Evolutionary conservation across 1,284 basidiomycete genomes (phyloP).

Genomic region (Austroboletus rostrupii): DNA sequence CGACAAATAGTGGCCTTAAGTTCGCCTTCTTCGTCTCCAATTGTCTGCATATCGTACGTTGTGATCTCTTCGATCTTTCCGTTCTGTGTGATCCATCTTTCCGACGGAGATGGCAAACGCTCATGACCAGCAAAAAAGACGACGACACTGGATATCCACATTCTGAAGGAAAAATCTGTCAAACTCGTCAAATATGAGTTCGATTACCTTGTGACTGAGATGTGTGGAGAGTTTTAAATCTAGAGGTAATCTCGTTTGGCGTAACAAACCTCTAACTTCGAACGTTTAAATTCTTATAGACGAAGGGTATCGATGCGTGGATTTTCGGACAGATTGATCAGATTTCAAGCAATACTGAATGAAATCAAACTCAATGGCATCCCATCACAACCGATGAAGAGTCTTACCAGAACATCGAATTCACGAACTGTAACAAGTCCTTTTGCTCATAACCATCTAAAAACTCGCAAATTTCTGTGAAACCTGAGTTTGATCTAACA

Average conservation of each 20-base stretch:
- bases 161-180: conserved; percentile 55
- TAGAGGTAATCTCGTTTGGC: too few relatives aligned
- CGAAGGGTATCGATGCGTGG: too few relatives aligned
- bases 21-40: conserved; percentile 37
- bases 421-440: conserved; percentile 17
- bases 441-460: too few relatives aligned
- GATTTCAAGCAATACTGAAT: too few relatives aligned
- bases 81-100: conserved; percentile 45
- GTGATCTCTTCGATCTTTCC: conserved; percentile 53
- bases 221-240: too few relatives aligned
- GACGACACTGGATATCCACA: conserved; percentile 46
- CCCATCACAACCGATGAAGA: not conserved
- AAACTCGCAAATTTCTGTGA: conserved; percentile 10
- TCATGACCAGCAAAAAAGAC: conserved; percentile 68
- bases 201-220: too few relatives aligned
- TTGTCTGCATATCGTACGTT: conserved; percentile 45
- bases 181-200: conserved; percentile 40
- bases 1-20: conserved; percentile 41
- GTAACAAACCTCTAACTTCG: too few relatives aligned
- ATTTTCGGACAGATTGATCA: too few relatives aligned
- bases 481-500: conserved; percentile 44
- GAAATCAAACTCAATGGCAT: not conserved
- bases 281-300: too few relatives aligned
- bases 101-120: conserved; percentile 44
- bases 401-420: conserved; percentile 41